These are phyloP conservation scores for Roridomyces roridus DNA, from an alignment of 768 basidiomycete genomes.

Conservation along the genomic window DNA sequence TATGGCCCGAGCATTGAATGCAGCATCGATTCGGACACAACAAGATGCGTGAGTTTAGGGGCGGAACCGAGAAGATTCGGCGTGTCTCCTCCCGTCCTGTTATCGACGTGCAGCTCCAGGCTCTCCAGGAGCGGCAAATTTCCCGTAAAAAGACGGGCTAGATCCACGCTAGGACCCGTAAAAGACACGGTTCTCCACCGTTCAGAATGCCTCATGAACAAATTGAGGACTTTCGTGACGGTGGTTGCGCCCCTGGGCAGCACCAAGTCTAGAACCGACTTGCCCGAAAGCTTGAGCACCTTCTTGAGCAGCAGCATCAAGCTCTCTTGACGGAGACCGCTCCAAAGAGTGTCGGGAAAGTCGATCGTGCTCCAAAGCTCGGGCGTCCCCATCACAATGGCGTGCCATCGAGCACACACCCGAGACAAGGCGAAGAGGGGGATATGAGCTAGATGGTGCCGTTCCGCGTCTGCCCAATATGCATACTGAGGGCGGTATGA, in stretches of 20 bases:
- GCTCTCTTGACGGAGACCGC: slow-evolving; percentile 14
- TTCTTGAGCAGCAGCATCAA: slow-evolving; percentile 12
- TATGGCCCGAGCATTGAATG: slow-evolving; percentile 4
- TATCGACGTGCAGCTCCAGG: slow-evolving; percentile 10
- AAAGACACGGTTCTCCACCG: slow-evolving; percentile 15
- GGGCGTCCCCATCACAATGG: slow-evolving; percentile 17
- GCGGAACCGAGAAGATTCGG: slow-evolving; percentile 9
- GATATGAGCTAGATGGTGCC: slow-evolving; percentile 14
- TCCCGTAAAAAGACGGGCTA: slow-evolving; percentile 10
- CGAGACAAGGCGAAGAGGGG: slow-evolving; percentile 15
- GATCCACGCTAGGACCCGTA: background rate
- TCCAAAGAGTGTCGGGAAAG: slow-evolving; percentile 12
- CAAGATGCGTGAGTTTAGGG: slow-evolving; percentile 11
- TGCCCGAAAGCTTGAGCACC: slow-evolving; percentile 6
- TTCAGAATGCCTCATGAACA: slow-evolving; percentile 3
- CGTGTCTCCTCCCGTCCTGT: background rate
- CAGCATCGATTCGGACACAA: slow-evolving; percentile 10
- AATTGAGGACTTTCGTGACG: slow-evolving; percentile 9
- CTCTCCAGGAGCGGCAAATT: slow-evolving; percentile 4
- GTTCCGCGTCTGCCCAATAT: slow-evolving; percentile 15
- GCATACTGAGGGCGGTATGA: too few species aligned
- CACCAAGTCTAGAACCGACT: slow-evolving; percentile 9
- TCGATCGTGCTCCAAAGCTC: slow-evolving; percentile 18
- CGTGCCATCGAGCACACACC: slow-evolving; percentile 17
- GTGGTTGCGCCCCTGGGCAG: slow-evolving; percentile 1